These are phyloP conservation scores for Cucurbita ficifolia DNA, from an alignment of 306 rosid genomes.

Conservation along the genomic window DNA sequence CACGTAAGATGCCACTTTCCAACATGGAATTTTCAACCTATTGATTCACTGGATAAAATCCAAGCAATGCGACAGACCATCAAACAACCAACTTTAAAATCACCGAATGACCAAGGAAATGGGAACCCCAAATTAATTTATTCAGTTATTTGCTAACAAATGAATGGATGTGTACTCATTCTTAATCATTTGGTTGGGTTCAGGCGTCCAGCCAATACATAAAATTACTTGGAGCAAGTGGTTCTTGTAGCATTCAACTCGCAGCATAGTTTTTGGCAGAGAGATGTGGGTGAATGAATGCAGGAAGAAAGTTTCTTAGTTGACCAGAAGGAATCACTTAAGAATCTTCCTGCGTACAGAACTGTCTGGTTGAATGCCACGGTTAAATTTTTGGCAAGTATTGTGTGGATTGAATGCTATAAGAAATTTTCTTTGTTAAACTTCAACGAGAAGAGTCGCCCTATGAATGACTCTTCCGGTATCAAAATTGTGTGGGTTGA, in stretches of 20 bases:
- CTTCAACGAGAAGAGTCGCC: neutral
- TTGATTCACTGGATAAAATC: neutral
- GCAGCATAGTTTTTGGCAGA: neutral
- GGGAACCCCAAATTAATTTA: neutral
- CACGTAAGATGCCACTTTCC: neutral
- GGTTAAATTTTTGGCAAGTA: neutral
- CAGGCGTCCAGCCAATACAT: neutral
- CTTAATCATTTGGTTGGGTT: neutral
- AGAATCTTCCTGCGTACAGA: neutral
- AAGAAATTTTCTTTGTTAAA: neutral
- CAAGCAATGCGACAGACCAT: neutral
- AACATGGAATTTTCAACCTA: neutral
- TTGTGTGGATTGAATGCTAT: neutral
- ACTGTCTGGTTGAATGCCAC: neutral
- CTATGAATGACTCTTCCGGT: neutral
- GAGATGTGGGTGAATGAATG: neutral
- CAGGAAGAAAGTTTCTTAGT: neutral
- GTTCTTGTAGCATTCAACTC: neutral
- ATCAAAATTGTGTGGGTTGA: neutral
- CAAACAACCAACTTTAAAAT: neutral
- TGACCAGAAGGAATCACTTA: neutral
- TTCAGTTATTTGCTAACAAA: neutral
- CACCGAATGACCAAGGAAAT: neutral
- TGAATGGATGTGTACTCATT: neutral
- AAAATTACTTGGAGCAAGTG: neutral